phyloP scores from a whole-genome alignment of 257 asterid genomes.

The Primulina tabacum region DNA sequence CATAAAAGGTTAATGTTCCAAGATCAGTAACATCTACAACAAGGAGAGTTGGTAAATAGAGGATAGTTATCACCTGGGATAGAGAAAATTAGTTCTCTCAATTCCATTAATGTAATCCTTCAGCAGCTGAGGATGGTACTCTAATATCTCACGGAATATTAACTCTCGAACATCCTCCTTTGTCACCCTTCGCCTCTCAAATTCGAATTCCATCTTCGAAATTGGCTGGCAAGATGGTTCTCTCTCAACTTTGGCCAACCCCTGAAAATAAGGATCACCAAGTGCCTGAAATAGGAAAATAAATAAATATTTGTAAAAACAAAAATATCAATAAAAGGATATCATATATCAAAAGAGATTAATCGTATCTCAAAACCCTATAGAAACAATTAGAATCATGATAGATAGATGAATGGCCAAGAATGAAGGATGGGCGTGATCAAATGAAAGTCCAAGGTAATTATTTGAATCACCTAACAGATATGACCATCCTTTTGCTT shows the following conservation, averaged over 20 bases:
- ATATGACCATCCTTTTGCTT: too few species aligned
- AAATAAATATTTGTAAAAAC: conserved; percentile 1
- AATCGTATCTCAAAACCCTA: background rate
- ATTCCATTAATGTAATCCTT: conserved; percentile 69
- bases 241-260: conserved; percentile 72
- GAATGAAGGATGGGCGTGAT: background rate
- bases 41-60: background rate
- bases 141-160: conserved; percentile 77
- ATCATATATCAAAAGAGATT: background rate
- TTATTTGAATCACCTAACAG: too few species aligned
- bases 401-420: background rate
- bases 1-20: conserved; percentile 15
- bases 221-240: conserved; percentile 80
- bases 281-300: conserved; percentile 47
- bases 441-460: conserved; percentile 18
- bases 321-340: background rate
- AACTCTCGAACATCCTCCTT: conserved; percentile 76
- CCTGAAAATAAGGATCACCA: conserved; percentile 80
- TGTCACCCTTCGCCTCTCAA: conserved; percentile 83
- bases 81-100: conserved; percentile 64
- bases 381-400: background rate
- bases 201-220: conserved; percentile 76
- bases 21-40: conserved; percentile 21
- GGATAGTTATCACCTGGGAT: conserved; percentile 55
- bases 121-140: conserved; percentile 85